phyloP scores from a whole-genome alignment of 768 basidiomycete species.

The Zangia roseola region DNA sequence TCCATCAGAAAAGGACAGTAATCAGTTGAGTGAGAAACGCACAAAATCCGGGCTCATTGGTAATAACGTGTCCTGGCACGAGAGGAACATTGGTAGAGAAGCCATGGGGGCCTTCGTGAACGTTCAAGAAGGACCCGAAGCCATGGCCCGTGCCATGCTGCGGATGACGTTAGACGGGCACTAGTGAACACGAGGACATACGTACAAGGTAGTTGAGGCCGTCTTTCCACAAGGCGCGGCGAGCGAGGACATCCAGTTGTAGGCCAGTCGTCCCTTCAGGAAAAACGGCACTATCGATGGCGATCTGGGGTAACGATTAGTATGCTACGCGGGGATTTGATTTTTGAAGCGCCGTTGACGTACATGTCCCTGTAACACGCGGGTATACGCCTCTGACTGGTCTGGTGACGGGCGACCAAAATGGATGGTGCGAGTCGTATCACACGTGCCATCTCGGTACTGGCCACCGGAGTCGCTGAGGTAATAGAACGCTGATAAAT shows the following conservation, averaged over 20 bases:
- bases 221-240: constrained; percentile 84
- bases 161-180: constrained; percentile 17
- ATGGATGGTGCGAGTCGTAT: constrained; percentile 79
- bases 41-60: constrained; percentile 95
- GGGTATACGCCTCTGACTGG: constrained; percentile 88
- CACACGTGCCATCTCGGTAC: constrained; percentile 87
- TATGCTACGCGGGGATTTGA: constrained; percentile 13
- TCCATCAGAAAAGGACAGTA: constrained; percentile 16
- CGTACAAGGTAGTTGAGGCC: constrained; percentile 76
- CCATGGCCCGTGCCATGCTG: constrained; percentile 94
- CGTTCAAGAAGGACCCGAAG: constrained; percentile 82
- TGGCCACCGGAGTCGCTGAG: constrained; percentile 89
- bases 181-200: constrained; percentile 14
- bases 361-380: constrained; percentile 95
- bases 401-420: constrained; percentile 87
- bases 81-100: constrained; percentile 71
- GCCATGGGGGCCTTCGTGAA: constrained; percentile 82
- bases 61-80: constrained; percentile 84
- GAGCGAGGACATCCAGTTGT: constrained; percentile 86
- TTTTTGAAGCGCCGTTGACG: constrained; percentile 34
- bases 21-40: constrained; percentile 32
- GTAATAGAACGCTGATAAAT: constrained; percentile 14
- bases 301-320: constrained; percentile 56
- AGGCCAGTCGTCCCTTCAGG: constrained; percentile 85
- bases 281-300: constrained; percentile 87